Percentiles rank a stretch among this genome's conserved stretches.
Evolutionary conservation across 225 moss, liverwort and hornwort species (phyloP).

Genomic region (Pseudisothecium myosuroides): DNA sequence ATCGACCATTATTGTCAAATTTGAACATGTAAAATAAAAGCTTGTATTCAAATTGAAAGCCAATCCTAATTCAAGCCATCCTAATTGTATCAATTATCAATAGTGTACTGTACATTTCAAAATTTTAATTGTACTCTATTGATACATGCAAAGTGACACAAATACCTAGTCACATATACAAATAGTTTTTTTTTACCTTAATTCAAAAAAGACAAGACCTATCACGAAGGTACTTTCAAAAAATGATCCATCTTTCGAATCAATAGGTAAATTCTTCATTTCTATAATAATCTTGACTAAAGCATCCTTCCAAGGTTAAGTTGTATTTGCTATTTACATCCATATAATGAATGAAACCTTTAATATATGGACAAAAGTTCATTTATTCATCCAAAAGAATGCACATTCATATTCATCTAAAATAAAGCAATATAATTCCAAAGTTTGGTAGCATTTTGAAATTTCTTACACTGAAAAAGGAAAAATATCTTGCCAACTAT

Average conservation of each 20-base stretch:
- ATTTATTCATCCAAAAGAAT: too few relatives aligned
- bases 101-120: neutral
- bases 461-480: too few relatives aligned
- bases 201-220: neutral
- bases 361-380: too few relatives aligned
- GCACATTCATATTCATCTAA: too few relatives aligned
- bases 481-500: too few relatives aligned
- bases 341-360: too few relatives aligned
- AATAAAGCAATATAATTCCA: too few relatives aligned
- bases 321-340: neutral
- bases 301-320: neutral
- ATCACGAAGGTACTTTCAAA: fast-evolving
- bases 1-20: too few relatives aligned
- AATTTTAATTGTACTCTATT: neutral
- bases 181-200: fast-evolving
- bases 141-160: neutral
- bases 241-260: neutral
- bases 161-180: neutral
- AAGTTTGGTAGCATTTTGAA: too few relatives aligned
- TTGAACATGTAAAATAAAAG: too few relatives aligned
- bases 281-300: neutral
- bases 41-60: too few relatives aligned
- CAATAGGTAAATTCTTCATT: neutral
- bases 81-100: neutral
- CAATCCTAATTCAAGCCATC: too few relatives aligned